Conservation (phyloP, 208 protist species). For the Phytomonas sp. region DNA sequence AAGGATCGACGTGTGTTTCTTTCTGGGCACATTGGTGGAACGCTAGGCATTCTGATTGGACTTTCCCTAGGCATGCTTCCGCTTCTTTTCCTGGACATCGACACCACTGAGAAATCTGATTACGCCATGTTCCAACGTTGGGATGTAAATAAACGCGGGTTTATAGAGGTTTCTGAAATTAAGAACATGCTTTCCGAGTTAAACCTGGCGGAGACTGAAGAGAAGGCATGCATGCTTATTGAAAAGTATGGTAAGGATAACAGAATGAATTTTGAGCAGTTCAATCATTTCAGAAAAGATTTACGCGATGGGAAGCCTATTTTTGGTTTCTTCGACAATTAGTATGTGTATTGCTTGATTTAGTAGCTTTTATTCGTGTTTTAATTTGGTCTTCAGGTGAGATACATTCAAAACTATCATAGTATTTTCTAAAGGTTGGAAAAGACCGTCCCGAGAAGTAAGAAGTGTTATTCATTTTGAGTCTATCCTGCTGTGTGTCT, state of each 20-base stretch:
- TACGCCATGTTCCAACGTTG: conserved; percentile 70
- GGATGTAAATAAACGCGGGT: conserved; percentile 69
- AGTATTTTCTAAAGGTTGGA: not conserved
- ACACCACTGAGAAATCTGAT: conserved; percentile 68
- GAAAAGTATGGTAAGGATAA: conserved; percentile 60
- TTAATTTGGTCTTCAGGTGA: not conserved
- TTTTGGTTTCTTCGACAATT: conserved; percentile 28
- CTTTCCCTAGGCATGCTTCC: conserved; percentile 85
- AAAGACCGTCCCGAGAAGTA: not conserved
- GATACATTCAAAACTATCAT: conserved; percentile 3
- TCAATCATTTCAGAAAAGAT: conserved; percentile 54
- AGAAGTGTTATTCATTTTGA: not conserved
- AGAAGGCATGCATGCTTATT: conserved; percentile 35
- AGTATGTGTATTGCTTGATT: not conserved
- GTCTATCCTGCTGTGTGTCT: not conserved
- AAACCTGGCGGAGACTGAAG: conserved; percentile 30
- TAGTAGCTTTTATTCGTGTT: conserved; percentile 14
- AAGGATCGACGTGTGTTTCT: conserved; percentile 73
- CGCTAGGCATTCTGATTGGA: conserved; percentile 79
- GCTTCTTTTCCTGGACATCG: conserved; percentile 58
- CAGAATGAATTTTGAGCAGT: conserved; percentile 68
- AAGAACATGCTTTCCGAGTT: conserved; percentile 49
- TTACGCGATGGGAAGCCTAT: conserved; percentile 57
- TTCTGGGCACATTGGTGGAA: conserved; percentile 83
- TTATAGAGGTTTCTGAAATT: conserved; percentile 62